Evolutionary conservation across 768 basidiomycete species (phyloP), one percentile per base, ranked within the genome.

Genomic region (Lentinula boryana): DNA sequence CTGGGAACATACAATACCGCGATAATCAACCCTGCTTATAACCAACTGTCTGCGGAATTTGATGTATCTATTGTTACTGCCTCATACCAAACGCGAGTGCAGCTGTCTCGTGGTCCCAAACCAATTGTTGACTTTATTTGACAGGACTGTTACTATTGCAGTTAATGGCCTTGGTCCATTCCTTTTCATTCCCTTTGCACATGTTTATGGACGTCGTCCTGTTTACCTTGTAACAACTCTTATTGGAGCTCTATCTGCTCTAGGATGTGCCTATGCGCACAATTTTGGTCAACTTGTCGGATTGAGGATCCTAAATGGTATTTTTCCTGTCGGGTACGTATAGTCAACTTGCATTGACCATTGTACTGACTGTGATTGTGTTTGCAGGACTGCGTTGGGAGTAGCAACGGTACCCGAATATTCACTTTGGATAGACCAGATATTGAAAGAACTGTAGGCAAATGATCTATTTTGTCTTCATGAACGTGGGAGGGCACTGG

Each of bases 291-390:
- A 58, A 21, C 56, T 58, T 31, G 33, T 58, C 10, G 56, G 41
- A n/a, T 21, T 49, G 15, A 40, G 56, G 8, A 27, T 58, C 13
- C 21, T 58, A 10, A 58, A 58, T 18, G 56, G 56, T 13, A 58
- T 58, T n/a, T 58, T 58, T 21, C 56, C 56, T 33, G 56, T 58
- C n/a, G 56, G 27, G 56, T 54, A 40, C 32, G n/a, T 54, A 38
- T 18, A 3, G 15, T 15, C 15, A 27, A 16, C 16, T 12, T 18
- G 10, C 9, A 23, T 21, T 18, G 9, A 12, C 35, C n/a, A 13
- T 35, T 5, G 10, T 16, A 13, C n/a, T 23, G 16, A 33, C 4
- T 5, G 16, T 23, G 35, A 13, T 53, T 33, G 2, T 36, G 35
- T 5, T 38, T 36, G 12, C 6, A 54, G 53, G 16, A 21, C 33